Conservation (phyloP, 331 rosid species). For the Malus hybrid region DNA sequence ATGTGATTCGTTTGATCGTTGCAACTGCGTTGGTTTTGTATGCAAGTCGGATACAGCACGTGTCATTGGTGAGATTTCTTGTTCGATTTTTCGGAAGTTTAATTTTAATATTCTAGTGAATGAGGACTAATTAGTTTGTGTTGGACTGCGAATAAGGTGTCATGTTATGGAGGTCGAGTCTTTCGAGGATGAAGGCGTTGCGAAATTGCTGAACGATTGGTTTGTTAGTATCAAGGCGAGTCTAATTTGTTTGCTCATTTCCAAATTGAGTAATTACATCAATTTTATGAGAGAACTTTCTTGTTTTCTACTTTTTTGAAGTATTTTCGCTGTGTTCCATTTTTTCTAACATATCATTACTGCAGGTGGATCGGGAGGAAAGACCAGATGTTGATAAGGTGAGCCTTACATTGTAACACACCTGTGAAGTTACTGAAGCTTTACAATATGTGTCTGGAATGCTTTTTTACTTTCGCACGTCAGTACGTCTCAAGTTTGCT, state of each 20-base stretch:
- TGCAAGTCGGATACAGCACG: conserved; percentile 88
- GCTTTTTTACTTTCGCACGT: background rate
- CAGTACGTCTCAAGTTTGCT: background rate
- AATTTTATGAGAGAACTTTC: too few relatives aligned
- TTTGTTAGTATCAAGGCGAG: conserved; percentile 84
- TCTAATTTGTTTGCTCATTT: background rate
- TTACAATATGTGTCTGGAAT: background rate
- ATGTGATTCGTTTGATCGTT: conserved; percentile 12
- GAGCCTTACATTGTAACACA: background rate
- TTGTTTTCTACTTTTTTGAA: background rate
- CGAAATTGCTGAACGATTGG: conserved; percentile 77
- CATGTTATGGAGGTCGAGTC: conserved; percentile 99
- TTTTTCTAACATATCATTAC: conserved; percentile 21
- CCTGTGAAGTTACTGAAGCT: background rate
- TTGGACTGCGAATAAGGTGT: conserved; percentile 48
- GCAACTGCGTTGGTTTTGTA: conserved; percentile 19
- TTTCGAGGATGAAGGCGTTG: conserved; percentile 74
- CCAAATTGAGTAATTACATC: too few relatives aligned
- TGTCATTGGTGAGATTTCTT: conserved; percentile 75
- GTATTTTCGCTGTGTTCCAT: background rate
- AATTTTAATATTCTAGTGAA: background rate
- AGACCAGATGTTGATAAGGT: conserved; percentile 99
- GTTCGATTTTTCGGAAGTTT: background rate
- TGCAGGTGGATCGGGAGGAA: conserved; percentile 94
- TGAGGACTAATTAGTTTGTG: conserved; percentile 12